Percentiles rank a stretch among this genome's conserved stretches.
These are phyloP conservation scores for Aspergillus spinulosporus DNA, from an alignment of 2,329 filamentous ascomycete genomes.

Conservation along the genomic window DNA sequence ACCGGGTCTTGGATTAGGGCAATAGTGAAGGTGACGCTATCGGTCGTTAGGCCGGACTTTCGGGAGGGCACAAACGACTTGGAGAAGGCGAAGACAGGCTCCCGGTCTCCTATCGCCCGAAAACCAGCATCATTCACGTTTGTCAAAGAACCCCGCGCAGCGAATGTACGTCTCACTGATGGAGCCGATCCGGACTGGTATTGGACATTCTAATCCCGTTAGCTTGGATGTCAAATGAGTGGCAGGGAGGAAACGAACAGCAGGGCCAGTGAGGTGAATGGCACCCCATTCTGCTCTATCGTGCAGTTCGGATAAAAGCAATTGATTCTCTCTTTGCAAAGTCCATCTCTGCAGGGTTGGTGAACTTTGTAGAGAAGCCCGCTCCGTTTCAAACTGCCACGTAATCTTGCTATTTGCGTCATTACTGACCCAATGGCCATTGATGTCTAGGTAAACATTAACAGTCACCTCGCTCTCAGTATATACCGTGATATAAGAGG, in stretches of 20 bases:
- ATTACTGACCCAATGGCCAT: constrained; percentile 81
- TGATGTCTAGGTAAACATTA: constrained; percentile 65
- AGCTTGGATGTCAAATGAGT: constrained; percentile 7
- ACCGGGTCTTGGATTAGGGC: constrained; percentile 76
- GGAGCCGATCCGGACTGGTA: constrained; percentile 72
- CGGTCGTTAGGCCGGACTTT: constrained; percentile 36
- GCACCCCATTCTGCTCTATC: constrained; percentile 85
- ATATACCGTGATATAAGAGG: constrained; percentile 71
- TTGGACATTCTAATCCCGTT: constrained; percentile 51
- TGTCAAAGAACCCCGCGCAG: constrained; percentile 63
- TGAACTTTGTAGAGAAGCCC: constrained; percentile 41
- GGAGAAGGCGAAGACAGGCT: constrained; percentile 79
- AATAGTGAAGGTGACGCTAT: constrained; percentile 71
- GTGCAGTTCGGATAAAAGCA: constrained; percentile 70
- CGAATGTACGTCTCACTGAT: constrained; percentile 67
- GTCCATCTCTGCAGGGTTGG: constrained; percentile 47
- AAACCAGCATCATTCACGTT: constrained; percentile 68
- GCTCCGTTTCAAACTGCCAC: constrained; percentile 62
- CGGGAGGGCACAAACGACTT: constrained; percentile 60
- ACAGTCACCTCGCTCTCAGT: constrained; percentile 67
- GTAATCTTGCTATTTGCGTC: constrained; percentile 67
- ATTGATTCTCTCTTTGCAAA: constrained; percentile 51
- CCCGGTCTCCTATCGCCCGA: constrained; percentile 70
- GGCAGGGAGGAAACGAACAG: constrained; percentile 35
- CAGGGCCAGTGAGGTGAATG: constrained; percentile 72